phyloP scores from a whole-genome alignment of 805 yeast genomes.

The Ogataea parapolymorpha region DNA sequence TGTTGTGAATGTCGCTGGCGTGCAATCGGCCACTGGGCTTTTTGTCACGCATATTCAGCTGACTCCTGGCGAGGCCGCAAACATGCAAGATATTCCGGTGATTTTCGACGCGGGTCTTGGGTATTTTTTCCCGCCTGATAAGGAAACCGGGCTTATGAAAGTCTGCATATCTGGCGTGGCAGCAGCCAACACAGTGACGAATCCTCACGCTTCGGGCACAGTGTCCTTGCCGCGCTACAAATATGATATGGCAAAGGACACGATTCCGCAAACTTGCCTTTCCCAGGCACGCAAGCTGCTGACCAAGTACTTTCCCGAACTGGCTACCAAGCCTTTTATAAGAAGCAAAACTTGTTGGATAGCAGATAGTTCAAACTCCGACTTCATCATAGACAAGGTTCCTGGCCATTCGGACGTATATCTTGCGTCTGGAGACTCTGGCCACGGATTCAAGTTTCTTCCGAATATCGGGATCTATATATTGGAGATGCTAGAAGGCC shows the following conservation, averaged over 20 bases:
- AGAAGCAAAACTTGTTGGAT: conserved; percentile 38
- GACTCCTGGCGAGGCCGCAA: conserved; percentile 34
- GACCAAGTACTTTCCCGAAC: conserved; percentile 37
- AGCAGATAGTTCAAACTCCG: conserved; percentile 39
- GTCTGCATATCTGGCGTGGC: conserved; percentile 39
- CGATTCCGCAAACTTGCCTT: conserved; percentile 35
- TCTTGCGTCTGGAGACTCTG: conserved; percentile 47
- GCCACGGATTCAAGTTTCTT: conserved; percentile 45
- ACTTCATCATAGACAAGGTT: conserved; percentile 39
- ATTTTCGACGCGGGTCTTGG: conserved; percentile 45
- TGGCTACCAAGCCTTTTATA: conserved; percentile 32
- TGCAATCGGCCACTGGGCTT: conserved; percentile 39
- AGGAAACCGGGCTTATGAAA: conserved; percentile 34
- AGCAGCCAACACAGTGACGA: conserved; percentile 22
- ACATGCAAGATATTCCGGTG: conserved; percentile 38
- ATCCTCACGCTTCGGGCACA: conserved; percentile 18
- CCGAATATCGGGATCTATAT: conserved; percentile 46
- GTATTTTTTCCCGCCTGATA: conserved; percentile 49
- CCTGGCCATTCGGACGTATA: conserved; percentile 34
- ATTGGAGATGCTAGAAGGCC: conserved; percentile 30
- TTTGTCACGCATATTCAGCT: conserved; percentile 39
- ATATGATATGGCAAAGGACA: conserved; percentile 31
- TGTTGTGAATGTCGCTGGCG: conserved; percentile 31
- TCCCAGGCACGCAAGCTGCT: conserved; percentile 31
- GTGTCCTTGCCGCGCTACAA: conserved; percentile 39